Percentiles rank a stretch among this genome's conserved stretches.
Conservation (phyloP, 768 basidiomycete species). For the Boletus rubescentipes region DNA sequence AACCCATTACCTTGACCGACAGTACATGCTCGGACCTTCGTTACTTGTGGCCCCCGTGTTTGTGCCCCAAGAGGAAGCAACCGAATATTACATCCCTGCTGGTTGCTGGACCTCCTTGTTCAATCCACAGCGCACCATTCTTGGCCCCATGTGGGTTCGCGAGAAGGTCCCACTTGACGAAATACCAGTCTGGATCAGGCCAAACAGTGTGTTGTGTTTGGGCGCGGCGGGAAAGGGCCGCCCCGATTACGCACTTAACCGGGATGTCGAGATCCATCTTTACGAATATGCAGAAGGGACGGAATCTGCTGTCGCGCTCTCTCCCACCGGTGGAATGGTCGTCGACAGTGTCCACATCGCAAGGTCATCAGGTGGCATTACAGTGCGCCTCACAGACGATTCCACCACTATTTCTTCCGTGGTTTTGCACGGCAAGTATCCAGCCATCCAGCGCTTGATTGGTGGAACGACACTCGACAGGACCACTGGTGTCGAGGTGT, state of each 20-base stretch:
- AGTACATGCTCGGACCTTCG: slow-evolving; percentile 58
- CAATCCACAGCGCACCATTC: slow-evolving; percentile 49
- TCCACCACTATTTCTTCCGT: slow-evolving; percentile 9
- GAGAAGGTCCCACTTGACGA: slow-evolving; percentile 62
- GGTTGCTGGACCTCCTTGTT: slow-evolving; percentile 64
- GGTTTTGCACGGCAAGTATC: slow-evolving; percentile 16
- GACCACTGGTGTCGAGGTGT: not conserved
- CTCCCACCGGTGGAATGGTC: slow-evolving; percentile 3
- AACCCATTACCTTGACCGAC: slow-evolving; percentile 58
- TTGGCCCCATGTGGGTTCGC: slow-evolving; percentile 62
- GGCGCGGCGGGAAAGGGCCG: slow-evolving; percentile 47
- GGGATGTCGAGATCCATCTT: slow-evolving; percentile 46
- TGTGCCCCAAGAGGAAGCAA: slow-evolving; percentile 50
- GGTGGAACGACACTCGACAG: slow-evolving; percentile 10
- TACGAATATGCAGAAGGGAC: slow-evolving; percentile 53
- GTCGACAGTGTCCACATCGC: slow-evolving; percentile 7
- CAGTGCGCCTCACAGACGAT: slow-evolving; percentile 6
- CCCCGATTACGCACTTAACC: slow-evolving; percentile 39
- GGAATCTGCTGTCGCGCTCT: slow-evolving; percentile 17
- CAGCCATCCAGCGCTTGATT: slow-evolving; percentile 1
- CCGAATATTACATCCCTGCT: slow-evolving; percentile 59
- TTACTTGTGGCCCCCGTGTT: slow-evolving; percentile 65
- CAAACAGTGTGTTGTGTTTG: slow-evolving; percentile 48
- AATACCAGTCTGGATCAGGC: slow-evolving; percentile 67
- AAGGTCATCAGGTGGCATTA: slow-evolving; percentile 12